phyloP scores from a whole-genome alignment of 306 rosid species.

The Crotalaria pallida region DNA sequence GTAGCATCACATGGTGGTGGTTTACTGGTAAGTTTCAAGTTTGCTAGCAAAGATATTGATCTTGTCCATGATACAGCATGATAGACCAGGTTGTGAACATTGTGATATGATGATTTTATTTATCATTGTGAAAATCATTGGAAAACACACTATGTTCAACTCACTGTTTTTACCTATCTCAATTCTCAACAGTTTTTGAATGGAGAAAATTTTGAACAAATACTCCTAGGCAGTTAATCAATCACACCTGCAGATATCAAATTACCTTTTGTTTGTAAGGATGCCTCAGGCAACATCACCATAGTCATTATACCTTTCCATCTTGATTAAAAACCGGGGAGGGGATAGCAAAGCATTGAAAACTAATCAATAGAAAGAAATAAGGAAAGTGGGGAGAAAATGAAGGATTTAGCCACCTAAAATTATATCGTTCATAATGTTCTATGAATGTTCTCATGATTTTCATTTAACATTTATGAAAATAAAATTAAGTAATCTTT shows the following conservation, averaged over 20 bases:
- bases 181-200: not conserved
- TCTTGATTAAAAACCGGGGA: not conserved
- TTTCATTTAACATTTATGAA: not conserved
- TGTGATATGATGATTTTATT: not conserved
- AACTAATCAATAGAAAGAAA: too few species aligned
- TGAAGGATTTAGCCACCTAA: not conserved
- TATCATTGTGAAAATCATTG: not conserved
- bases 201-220: not conserved
- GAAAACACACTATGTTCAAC: not conserved
- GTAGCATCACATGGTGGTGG: constrained; percentile 43
- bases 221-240: not conserved
- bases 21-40: constrained; percentile 49
- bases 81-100: not conserved
- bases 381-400: not conserved
- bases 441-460: not conserved
- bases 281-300: not conserved
- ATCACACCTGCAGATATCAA: not conserved
- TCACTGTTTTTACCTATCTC: not conserved
- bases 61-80: not conserved
- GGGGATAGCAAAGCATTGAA: not conserved
- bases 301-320: not conserved
- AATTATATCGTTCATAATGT: not conserved
- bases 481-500: not conserved
- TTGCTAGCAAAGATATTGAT: not conserved
- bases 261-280: not conserved